Evolutionary conservation across 2,329 filamentous ascomycete genomes (phyloP).

Genomic region (Gnomoniopsis sp.): DNA sequence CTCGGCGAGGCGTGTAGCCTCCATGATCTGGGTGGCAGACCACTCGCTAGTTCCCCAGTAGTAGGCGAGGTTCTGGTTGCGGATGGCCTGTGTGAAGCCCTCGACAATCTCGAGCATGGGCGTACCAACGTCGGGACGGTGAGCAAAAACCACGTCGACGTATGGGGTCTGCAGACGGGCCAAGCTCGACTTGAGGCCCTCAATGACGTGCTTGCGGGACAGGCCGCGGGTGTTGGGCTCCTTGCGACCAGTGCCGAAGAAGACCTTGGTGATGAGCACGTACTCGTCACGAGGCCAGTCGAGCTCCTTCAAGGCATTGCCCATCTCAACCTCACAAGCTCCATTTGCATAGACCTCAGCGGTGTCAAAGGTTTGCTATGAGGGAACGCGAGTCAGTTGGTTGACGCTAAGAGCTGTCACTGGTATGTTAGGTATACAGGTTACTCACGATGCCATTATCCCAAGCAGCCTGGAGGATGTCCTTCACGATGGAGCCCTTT

Average conservation of each 20-base stretch:
- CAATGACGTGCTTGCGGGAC: conserved; percentile 48
- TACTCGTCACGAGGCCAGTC: conserved; percentile 52
- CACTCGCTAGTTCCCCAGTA: conserved; percentile 62
- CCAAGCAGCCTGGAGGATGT: conserved; percentile 46
- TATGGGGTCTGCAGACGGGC: conserved; percentile 61
- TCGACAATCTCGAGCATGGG: conserved; percentile 62
- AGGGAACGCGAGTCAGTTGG: conserved; percentile 7
- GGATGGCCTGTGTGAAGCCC: conserved; percentile 44
- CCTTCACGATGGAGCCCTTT: conserved; percentile 34
- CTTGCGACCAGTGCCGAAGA: conserved; percentile 51
- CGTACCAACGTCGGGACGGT: conserved; percentile 55
- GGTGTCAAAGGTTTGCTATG: conserved; percentile 48
- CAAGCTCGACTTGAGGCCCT: conserved; percentile 57
- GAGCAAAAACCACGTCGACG: conserved; percentile 62
- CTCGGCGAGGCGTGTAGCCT: conserved; percentile 52
- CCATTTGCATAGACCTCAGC: conserved; percentile 48
- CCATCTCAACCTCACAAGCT: conserved; percentile 48
- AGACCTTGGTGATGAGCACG: conserved; percentile 49
- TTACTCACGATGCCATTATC: conserved; percentile 42
- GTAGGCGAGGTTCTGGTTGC: conserved; percentile 56
- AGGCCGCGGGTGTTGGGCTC: conserved; percentile 54
- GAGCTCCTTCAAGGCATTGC: conserved; percentile 48
- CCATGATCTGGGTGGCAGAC: conserved; percentile 55
- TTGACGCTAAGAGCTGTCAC: background rate
- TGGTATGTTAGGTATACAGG: too few relatives aligned